Percentiles rank a stretch among this genome's conserved stretches.
phyloP scores from a whole-genome alignment of 129 eudicot genomes.

The Scalesia atractyloides region DNA sequence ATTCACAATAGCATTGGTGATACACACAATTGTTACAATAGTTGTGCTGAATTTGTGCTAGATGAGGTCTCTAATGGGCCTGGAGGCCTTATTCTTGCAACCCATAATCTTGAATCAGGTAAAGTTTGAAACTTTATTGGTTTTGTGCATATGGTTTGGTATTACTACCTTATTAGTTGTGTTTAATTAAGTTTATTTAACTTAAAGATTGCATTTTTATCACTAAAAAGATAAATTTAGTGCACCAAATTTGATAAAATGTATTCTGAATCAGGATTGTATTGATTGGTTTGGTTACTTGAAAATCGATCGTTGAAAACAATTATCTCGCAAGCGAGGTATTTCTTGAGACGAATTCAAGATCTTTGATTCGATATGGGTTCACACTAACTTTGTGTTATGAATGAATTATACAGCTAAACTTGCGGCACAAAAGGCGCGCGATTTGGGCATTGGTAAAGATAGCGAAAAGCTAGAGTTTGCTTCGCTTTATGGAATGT shows the following conservation, averaged over 20 bases:
- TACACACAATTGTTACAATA: conserved; percentile 70
- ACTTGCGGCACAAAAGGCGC: conserved; percentile 72
- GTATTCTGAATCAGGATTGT: conserved; percentile 38
- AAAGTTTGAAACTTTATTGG: conserved; percentile 11
- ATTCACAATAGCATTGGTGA: conserved; percentile 56
- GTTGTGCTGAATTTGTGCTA: conserved; percentile 77
- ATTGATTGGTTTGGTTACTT: conserved; percentile 30
- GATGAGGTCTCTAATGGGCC: conserved; percentile 64
- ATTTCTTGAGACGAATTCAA: conserved; percentile 40
- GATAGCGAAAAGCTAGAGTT: conserved; percentile 64
- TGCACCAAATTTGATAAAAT: conserved; percentile 41
- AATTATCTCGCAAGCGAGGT: conserved; percentile 38
- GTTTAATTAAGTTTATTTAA: not conserved
- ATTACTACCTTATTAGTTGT: too few species aligned
- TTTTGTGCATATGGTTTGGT: not conserved
- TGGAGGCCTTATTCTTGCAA: conserved; percentile 79
- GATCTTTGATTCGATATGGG: conserved; percentile 17
- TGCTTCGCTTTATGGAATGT: conserved; percentile 95
- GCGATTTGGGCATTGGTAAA: conserved; percentile 64
- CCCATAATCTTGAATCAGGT: conserved; percentile 96
- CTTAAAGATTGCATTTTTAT: conserved; percentile 23
- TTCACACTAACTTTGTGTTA: conserved; percentile 19
- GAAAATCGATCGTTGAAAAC: conserved; percentile 38
- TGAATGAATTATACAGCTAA: conserved; percentile 44
- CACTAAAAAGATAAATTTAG: conserved; percentile 27